Conservation (phyloP, 2,329 filamentous ascomycete species). For the Raffaelea ambrosiae region DNA sequence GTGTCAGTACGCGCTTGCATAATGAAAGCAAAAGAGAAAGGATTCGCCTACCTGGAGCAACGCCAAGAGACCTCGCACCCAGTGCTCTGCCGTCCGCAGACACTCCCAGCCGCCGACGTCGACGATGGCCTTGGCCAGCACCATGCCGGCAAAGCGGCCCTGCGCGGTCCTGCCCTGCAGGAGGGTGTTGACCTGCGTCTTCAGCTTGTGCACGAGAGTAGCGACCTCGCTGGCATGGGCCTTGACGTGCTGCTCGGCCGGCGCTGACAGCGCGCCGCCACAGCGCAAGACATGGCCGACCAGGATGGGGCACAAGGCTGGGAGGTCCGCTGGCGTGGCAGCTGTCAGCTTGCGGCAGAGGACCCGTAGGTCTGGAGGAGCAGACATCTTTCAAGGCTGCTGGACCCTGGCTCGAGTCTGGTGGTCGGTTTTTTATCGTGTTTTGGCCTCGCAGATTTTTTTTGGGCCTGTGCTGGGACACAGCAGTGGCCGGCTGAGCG, state of each 20-base stretch:
- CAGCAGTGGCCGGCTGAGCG: no score
- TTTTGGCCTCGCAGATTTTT: conserved; percentile 1
- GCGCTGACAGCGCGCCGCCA: conserved; percentile 51
- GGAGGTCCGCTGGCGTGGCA: conserved; percentile 64
- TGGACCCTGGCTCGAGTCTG: neutral
- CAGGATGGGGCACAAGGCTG: conserved; percentile 62
- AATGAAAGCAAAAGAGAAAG: neutral
- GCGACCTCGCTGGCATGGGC: conserved; percentile 54
- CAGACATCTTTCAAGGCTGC: conserved; percentile 21
- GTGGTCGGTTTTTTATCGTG: neutral
- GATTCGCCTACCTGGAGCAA: conserved; percentile 54
- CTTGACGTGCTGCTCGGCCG: conserved; percentile 49
- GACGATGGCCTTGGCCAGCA: conserved; percentile 70
- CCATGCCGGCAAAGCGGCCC: conserved; percentile 68
- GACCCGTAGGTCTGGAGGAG: conserved; percentile 51
- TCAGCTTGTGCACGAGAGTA: conserved; percentile 72
- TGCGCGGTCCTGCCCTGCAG: conserved; percentile 67
- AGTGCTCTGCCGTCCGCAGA: conserved; percentile 62
- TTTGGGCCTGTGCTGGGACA: no score
- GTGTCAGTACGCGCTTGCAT: neutral
- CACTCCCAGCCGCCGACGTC: conserved; percentile 82
- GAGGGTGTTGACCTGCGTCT: conserved; percentile 67
- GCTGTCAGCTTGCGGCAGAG: conserved; percentile 64
- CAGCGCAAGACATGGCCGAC: conserved; percentile 51
- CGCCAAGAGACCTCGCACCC: conserved; percentile 68